Conservation (phyloP, 108 stramenopile genomes). For the Skeletonema menzelii region DNA sequence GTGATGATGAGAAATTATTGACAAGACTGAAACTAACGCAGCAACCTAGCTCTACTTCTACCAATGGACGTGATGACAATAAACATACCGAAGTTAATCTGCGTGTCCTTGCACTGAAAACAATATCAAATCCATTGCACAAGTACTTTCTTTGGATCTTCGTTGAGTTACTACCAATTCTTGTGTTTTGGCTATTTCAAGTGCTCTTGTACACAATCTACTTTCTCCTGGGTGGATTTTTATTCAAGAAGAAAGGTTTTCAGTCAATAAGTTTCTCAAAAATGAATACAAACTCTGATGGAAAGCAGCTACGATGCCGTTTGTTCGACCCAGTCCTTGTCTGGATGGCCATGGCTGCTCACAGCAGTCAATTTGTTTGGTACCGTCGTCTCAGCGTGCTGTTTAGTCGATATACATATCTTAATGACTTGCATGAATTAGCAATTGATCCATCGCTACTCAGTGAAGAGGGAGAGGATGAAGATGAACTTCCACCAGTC, state of each 20-base stretch:
- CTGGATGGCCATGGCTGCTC: slow-evolving; percentile 82
- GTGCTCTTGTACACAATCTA: slow-evolving; percentile 46
- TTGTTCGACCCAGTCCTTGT: slow-evolving; percentile 52
- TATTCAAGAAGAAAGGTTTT: slow-evolving; percentile 3
- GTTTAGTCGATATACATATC: slow-evolving; percentile 81
- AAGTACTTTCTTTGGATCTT: slow-evolving; percentile 48
- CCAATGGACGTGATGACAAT: neutral
- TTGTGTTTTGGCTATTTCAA: slow-evolving; percentile 40
- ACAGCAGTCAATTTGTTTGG: slow-evolving; percentile 87
- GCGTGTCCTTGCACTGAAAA: slow-evolving; percentile 15
- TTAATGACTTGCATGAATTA: slow-evolving; percentile 49
- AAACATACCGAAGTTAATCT: slow-evolving; percentile 11
- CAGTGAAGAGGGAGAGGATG: slow-evolving; percentile 5
- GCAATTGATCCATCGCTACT: slow-evolving; percentile 14
- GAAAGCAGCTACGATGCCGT: slow-evolving; percentile 17
- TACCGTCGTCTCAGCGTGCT: slow-evolving; percentile 82
- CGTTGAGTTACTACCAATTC: slow-evolving; percentile 31
- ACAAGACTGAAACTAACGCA: neutral
- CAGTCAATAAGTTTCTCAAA: neutral
- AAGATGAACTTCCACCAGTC: slow-evolving; percentile 12
- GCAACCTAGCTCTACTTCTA: slow-evolving; percentile 2
- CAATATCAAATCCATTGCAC: slow-evolving; percentile 43
- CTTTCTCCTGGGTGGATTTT: slow-evolving; percentile 41
- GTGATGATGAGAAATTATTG: neutral
- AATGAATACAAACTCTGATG: slow-evolving; percentile 15